phyloP scores from a whole-genome alignment of 805 yeast species.

The Candida rishiriensis region DNA sequence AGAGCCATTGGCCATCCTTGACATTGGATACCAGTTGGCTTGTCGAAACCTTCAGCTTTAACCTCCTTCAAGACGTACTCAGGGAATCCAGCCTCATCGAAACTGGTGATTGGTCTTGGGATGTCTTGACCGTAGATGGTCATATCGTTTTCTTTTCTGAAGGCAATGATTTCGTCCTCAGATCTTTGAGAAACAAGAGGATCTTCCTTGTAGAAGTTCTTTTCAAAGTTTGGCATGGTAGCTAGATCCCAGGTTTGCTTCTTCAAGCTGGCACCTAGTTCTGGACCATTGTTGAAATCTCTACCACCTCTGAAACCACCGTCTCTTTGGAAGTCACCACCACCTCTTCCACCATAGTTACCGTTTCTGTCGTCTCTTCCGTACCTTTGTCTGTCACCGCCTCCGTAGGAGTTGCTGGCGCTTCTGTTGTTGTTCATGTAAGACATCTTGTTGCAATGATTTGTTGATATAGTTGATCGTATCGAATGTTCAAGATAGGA shows the following conservation, averaged over 20 bases:
- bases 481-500: neutral
- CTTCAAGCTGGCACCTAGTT: constrained; percentile 51
- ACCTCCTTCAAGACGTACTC: constrained; percentile 87
- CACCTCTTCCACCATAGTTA: constrained; percentile 24
- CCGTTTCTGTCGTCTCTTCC: constrained; percentile 34
- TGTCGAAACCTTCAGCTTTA: constrained; percentile 85
- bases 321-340: constrained; percentile 31
- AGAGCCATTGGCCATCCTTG: constrained; percentile 99
- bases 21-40: constrained; percentile 95
- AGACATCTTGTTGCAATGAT: constrained; percentile 31
- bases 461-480: neutral
- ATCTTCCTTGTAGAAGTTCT: constrained; percentile 89
- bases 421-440: constrained; percentile 36
- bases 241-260: constrained; percentile 81
- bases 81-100: constrained; percentile 98
- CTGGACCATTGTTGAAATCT: constrained; percentile 32
- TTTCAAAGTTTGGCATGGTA: constrained; percentile 82
- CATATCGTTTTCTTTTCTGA: constrained; percentile 86
- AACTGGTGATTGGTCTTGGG: constrained; percentile 88
- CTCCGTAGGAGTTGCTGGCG: constrained; percentile 31
- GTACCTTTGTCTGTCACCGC: constrained; percentile 33
- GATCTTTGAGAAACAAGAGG: constrained; percentile 71
- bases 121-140: constrained; percentile 75
- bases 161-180: constrained; percentile 64
- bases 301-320: constrained; percentile 33